phyloP scores from a whole-genome alignment of 305 asterid genomes.

The Fraxinus sp. region DNA sequence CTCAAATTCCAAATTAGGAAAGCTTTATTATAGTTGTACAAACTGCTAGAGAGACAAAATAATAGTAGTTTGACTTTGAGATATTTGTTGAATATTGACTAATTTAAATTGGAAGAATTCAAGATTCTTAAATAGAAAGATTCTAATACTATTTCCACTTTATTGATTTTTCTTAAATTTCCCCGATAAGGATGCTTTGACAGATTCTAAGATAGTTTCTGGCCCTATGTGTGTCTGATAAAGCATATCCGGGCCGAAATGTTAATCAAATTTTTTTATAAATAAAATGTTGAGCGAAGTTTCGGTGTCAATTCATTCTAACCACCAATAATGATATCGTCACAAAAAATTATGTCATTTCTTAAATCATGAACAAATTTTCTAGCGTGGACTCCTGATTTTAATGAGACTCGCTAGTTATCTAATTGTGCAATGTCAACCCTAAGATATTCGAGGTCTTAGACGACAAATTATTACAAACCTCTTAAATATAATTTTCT shows the following conservation, averaged over 20 bases:
- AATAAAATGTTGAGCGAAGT: neutral
- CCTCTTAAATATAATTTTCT: too few relatives aligned
- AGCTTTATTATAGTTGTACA: neutral
- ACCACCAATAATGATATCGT: neutral
- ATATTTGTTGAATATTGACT: neutral
- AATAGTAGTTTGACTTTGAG: neutral
- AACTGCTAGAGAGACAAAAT: neutral
- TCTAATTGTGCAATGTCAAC: too few relatives aligned
- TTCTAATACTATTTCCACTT: neutral
- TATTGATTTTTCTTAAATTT: neutral
- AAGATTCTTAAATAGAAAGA: neutral
- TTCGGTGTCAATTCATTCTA: neutral
- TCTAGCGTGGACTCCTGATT: neutral
- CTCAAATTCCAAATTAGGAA: neutral
- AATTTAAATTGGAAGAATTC: neutral
- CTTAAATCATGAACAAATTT: neutral
- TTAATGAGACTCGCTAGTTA: neutral
- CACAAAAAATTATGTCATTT: neutral
- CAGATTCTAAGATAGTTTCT: neutral
- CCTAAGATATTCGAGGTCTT: too few relatives aligned
- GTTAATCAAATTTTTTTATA: neutral
- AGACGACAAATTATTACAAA: too few relatives aligned
- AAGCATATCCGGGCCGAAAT: neutral
- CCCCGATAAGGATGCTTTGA: neutral
- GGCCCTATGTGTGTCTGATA: neutral